Percentiles rank a stretch among this genome's conserved stretches.
Conservation (phyloP, 2,329 filamentous ascomycete genomes). For the Calonectria pseudoturangicola region DNA sequence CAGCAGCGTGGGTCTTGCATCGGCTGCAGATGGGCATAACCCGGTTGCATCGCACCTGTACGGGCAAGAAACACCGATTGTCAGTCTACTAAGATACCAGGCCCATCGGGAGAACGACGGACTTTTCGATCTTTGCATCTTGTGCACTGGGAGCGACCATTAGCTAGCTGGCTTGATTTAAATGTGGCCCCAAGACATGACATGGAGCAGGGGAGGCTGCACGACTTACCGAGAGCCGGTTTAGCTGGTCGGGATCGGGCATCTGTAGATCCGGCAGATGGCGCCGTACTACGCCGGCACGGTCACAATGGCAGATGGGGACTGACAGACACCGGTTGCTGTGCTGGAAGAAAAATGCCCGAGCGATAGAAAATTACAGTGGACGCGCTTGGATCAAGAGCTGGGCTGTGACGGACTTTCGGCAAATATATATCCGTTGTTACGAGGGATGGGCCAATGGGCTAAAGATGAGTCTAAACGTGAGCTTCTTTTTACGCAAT, state of each 20-base stretch:
- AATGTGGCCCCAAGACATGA: neutral
- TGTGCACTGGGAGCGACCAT: conserved; percentile 45
- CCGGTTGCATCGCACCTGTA: conserved; percentile 56
- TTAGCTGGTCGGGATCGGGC: conserved; percentile 47
- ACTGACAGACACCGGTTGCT: conserved; percentile 1
- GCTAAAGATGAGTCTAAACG: neutral
- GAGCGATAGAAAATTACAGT: conserved; percentile 21
- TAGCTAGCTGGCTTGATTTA: conserved; percentile 12
- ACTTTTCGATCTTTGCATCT: conserved; percentile 56
- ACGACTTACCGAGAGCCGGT: conserved; percentile 51
- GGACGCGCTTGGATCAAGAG: neutral
- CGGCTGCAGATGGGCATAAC: conserved; percentile 55
- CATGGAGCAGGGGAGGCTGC: conserved; percentile 27
- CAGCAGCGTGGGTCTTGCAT: conserved; percentile 52
- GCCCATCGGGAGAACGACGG: neutral
- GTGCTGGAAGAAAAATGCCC: conserved; percentile 8
- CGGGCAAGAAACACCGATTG: neutral
- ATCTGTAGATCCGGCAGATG: conserved; percentile 30
- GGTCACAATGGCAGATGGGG: conserved; percentile 25
- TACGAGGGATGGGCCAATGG: neutral
- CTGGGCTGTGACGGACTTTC: conserved; percentile 31
- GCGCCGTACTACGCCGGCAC: conserved; percentile 2
- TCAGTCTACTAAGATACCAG: neutral
- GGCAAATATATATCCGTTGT: conserved; percentile 29
- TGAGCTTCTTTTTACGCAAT: conserved; percentile 30